phyloP scores from a whole-genome alignment of 1,139 yeast genomes.

The Casaregolazyma lundiana region DNA sequence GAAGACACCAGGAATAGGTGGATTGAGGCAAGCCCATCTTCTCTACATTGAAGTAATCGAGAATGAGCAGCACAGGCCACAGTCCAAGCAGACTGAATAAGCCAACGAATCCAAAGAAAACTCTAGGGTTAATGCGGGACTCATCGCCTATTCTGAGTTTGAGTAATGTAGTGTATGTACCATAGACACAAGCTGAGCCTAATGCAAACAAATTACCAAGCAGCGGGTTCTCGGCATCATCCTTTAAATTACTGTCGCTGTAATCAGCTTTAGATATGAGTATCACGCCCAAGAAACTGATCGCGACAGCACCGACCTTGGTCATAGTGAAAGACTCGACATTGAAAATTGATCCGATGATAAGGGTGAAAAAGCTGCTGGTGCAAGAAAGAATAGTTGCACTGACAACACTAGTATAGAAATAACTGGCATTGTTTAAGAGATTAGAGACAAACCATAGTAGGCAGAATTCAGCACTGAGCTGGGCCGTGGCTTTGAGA shows the following conservation, averaged over 20 bases:
- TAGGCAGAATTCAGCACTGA: constrained; percentile 76
- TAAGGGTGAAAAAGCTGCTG: constrained; percentile 83
- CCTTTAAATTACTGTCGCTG: constrained; percentile 27
- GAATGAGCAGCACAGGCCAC: constrained; percentile 71
- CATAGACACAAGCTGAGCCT: constrained; percentile 79
- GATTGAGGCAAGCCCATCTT: constrained; percentile 64
- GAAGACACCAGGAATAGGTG: constrained; percentile 47
- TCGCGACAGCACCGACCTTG: constrained; percentile 63
- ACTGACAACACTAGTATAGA: constrained; percentile 86
- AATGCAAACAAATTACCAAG: constrained; percentile 79
- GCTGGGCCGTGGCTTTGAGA: constrained; percentile 36
- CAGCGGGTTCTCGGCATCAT: constrained; percentile 40
- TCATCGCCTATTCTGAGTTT: constrained; percentile 72
- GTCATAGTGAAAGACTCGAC: constrained; percentile 63
- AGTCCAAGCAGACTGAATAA: constrained; percentile 66
- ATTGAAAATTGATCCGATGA: constrained; percentile 69
- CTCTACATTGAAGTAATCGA: constrained; percentile 64
- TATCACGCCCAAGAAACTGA: constrained; percentile 74
- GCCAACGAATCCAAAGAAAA: constrained; percentile 94
- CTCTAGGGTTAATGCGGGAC: constrained; percentile 69
- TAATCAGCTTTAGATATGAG: constrained; percentile 61
- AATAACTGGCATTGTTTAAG: constrained; percentile 79
- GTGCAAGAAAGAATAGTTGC: constrained; percentile 91
- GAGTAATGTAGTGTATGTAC: constrained; percentile 82
- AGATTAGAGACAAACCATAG: constrained; percentile 90